These are phyloP conservation scores for Colletotrichum endophyticum DNA, from an alignment of 2,329 filamentous ascomycete genomes.

Conservation along the genomic window DNA sequence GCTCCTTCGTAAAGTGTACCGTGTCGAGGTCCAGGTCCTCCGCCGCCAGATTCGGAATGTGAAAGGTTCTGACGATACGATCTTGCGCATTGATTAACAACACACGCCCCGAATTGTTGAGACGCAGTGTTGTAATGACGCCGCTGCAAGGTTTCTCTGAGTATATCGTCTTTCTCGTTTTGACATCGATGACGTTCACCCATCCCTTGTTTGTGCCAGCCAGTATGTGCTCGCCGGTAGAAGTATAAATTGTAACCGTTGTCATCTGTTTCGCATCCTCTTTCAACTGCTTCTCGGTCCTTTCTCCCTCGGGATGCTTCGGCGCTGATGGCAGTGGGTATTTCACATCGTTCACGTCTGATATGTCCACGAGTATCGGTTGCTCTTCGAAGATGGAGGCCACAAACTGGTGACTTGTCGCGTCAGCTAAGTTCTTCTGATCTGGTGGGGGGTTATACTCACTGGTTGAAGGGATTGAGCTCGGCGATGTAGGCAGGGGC, in stretches of 20 bases:
- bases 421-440: neutral
- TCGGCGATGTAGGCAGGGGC: conserved; percentile 96
- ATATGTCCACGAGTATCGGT: conserved; percentile 85
- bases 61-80: conserved; percentile 90
- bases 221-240: conserved; percentile 85
- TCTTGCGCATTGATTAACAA: conserved; percentile 93
- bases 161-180: conserved; percentile 82
- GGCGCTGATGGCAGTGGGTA: conserved; percentile 82
- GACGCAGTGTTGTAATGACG: conserved; percentile 84
- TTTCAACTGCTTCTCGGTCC: conserved; percentile 83
- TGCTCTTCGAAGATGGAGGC: conserved; percentile 94
- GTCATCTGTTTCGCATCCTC: conserved; percentile 96
- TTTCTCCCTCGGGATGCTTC: conserved; percentile 74
- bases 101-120: conserved; percentile 84
- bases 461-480: conserved; percentile 90
- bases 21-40: conserved; percentile 80
- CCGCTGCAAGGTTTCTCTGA: conserved; percentile 87
- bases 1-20: conserved; percentile 88
- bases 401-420: conserved; percentile 71
- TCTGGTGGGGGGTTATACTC: conserved; percentile 30
- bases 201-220: conserved; percentile 95
- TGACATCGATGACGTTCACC: conserved; percentile 91
- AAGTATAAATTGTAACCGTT: conserved; percentile 88
- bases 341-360: conserved; percentile 72
- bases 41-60: conserved; percentile 77